These are phyloP conservation scores for Aspergillus taichungensis DNA, from an alignment of 495 filamentous ascomycete genomes.

Conservation along the genomic window DNA sequence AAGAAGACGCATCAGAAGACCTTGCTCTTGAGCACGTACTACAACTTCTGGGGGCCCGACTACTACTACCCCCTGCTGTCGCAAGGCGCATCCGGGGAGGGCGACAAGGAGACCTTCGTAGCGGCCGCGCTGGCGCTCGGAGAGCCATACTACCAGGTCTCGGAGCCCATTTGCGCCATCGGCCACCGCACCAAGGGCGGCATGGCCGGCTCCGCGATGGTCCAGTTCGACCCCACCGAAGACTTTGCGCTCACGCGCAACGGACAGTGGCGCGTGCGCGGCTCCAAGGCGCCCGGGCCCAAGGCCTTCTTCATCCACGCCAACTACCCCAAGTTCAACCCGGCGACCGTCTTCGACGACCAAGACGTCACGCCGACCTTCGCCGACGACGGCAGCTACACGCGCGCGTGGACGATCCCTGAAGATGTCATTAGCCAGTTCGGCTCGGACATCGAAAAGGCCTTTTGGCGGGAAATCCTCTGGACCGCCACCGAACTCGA, in stretches of 20 bases:
- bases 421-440: slow-evolving; percentile 28
- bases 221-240: slow-evolving; percentile 33
- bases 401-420: slow-evolving; percentile 35
- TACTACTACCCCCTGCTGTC: slow-evolving; percentile 45
- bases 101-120: slow-evolving; percentile 52
- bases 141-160: slow-evolving; percentile 43
- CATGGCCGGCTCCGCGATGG: slow-evolving; percentile 33
- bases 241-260: slow-evolving; percentile 23
- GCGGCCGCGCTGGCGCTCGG: slow-evolving; percentile 36
- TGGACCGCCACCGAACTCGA: slow-evolving; percentile 41
- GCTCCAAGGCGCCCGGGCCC: slow-evolving; percentile 12
- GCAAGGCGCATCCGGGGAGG: slow-evolving; percentile 45
- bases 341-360: slow-evolving; percentile 31
- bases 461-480: slow-evolving; percentile 41
- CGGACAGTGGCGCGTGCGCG: slow-evolving; percentile 13
- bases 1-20: slow-evolving; percentile 37
- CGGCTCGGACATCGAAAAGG: slow-evolving; percentile 40
- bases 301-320: slow-evolving; percentile 41
- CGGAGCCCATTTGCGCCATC: slow-evolving; percentile 72
- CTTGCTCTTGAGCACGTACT: slow-evolving; percentile 47
- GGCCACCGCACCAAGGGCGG: slow-evolving; percentile 56
- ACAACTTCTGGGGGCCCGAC: slow-evolving; percentile 47
- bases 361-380: slow-evolving; percentile 27
- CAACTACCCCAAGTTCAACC: slow-evolving; percentile 44
- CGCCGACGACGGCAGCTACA: slow-evolving; percentile 26